Base-by-base conservation (phyloP, 352 stramenopile species). In the Phytophthora nicotianae region DNA sequence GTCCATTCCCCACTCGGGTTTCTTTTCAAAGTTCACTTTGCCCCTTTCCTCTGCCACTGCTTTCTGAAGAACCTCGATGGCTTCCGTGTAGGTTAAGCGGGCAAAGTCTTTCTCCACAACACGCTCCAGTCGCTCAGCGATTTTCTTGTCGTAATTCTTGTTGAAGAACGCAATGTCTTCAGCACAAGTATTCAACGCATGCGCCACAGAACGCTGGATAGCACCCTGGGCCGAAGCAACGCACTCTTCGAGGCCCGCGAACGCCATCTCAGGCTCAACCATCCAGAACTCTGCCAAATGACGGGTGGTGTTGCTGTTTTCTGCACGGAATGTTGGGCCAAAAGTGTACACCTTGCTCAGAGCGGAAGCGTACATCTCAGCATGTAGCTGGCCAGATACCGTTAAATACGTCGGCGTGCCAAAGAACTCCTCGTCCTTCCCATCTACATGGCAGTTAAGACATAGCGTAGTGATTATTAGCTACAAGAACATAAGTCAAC, bases 331-430 rank as follows among this genome's bases (percentile, higher is more conserved):
- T 2, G 98, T 99, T 26, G 98, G 98, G 2, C 97, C 98, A 72
- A 99, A 99, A 1, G 97, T 99, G 79, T 99, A 99, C 41, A 99
- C 91, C 71, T 99, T 98, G 64, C 96, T 95, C 50, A 99, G 70
- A 7, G 97, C 96, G 63, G 86, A 98, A 10, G 97, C 97, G 63
- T 99, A 98, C 50, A 98, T 98, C 75, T 99, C 98, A 16, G 77
- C 96, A 42, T 97, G 95, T 7, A 99, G 77, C 74, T 99, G 96
- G 8, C 90, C 91, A 7, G 88, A 97, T 1, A 97, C 91, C 1
- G 89, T 97, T 46, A 97, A 76, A 60, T 91, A 95, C 2, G 96
- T 92, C 8, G 90, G 88, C 29, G 92, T 94, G 10, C 89, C 93
- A 69, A 99, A 99, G 68, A 99, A 99, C 52, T 96, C 75, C 52